Evolutionary conservation across 1,284 basidiomycete genomes (phyloP), one percentile per base, ranked within the genome.

Genomic region (Phylloboletellus chloephorus): DNA sequence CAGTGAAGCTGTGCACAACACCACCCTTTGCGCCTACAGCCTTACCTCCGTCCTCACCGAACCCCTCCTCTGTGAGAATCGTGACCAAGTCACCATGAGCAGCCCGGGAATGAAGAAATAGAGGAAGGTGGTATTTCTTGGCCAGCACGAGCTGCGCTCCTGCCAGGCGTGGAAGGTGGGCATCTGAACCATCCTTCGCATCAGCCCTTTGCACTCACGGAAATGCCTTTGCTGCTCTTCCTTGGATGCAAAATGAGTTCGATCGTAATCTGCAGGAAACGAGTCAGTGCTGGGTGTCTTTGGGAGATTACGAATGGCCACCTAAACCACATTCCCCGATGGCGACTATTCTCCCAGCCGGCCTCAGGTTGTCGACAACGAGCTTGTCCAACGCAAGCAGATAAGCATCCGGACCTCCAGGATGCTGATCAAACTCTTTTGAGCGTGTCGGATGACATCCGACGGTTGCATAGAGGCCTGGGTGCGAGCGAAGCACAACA

Each of bases 371-470:
- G n/a, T 61, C 52, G 12, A 57, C 60, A 17, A 90, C 74, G 2
- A 88, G 53, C 10, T 67, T 57, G 46, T 80, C 78, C 15, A 91
- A 64, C 9, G 72, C 76, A 10, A 65, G 48, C 6, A 92, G 61
- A 56, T 92, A 94, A 3, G 67, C 80, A 1, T 74, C 72, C 2
- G 77, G 73, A 0, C 87, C 83, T 6, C 67, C 73, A 1, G 65
- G 63, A 56, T 76, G 73, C 35, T 70, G 63, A 25, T 86, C 82
- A 50, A 93, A 86, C 57, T 93, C 85, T 4, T 56, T 63, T 0
- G 85, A 79, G n/a, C 87, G 81, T 6, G 89, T 93, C 0, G 91
- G 91, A 63, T 95, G 91, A 50, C 86, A 87, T 13, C 91, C 91
- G 1, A 84, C 78, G 0, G 90, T 94, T 7, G 80, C 77, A 57